Percentiles rank a stretch among this genome's conserved stretches.
Evolutionary conservation across 148 eudicot genomes (phyloP).

Genomic region (Salicornia ramosissima): DNA sequence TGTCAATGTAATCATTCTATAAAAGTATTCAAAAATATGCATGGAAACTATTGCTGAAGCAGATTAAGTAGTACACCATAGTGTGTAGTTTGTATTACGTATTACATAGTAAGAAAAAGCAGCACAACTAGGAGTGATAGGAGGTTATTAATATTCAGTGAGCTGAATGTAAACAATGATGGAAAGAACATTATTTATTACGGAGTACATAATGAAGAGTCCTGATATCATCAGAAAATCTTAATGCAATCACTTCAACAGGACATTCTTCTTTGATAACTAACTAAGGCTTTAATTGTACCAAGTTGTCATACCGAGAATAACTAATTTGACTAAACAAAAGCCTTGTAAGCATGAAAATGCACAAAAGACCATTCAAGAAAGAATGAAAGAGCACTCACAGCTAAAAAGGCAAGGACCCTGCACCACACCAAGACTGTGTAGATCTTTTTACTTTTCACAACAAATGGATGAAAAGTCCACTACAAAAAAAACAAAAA

Average conservation of each 20-base stretch:
- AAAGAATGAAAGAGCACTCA: constrained; percentile 35
- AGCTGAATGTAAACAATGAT: background rate
- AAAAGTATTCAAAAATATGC: background rate
- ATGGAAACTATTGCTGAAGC: background rate
- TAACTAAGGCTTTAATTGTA: background rate
- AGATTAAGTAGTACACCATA: background rate
- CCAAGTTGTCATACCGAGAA: background rate
- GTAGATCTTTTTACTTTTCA: constrained; percentile 89
- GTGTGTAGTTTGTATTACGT: too few relatives aligned
- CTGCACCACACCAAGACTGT: constrained; percentile 98
- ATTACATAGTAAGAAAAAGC: too few relatives aligned
- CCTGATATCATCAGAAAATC: background rate
- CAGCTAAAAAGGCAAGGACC: constrained; percentile 83
- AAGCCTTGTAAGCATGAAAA: background rate
- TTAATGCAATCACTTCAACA: background rate
- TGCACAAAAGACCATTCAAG: background rate
- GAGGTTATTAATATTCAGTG: background rate
- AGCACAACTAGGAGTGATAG: too few relatives aligned
- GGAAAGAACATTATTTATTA: background rate
- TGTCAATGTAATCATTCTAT: background rate
- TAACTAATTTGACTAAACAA: background rate
- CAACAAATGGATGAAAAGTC: constrained; percentile 94
- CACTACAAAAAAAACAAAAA: constrained; percentile 56
- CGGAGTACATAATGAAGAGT: background rate
- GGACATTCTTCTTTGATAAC: background rate